Evolutionary conservation across 768 basidiomycete species (phyloP).

Genomic region (Macrolepiota fuliginosa): DNA sequence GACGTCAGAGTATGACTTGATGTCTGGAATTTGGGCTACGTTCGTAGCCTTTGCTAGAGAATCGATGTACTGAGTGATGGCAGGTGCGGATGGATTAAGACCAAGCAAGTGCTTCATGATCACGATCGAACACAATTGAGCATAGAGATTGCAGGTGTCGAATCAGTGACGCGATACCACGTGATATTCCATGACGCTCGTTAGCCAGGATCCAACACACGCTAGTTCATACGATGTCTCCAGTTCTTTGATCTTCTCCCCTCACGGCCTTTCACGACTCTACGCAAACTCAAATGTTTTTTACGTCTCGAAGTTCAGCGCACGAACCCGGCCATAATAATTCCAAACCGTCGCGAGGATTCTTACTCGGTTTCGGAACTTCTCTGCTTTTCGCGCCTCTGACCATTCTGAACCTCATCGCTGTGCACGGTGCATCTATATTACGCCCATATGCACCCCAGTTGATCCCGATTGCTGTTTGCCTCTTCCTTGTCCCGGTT

Average conservation of each 20-base stretch:
- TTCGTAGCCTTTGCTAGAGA: conserved; percentile 28
- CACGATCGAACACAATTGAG: neutral
- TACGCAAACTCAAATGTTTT: neutral
- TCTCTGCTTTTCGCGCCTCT: conserved; percentile 17
- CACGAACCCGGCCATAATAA: neutral
- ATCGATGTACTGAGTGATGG: conserved; percentile 41
- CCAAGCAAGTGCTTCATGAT: conserved; percentile 44
- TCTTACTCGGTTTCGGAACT: neutral
- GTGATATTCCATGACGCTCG: neutral
- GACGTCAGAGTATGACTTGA: conserved; percentile 79
- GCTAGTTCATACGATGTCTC: neutral
- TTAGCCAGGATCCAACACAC: neutral
- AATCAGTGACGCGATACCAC: neutral
- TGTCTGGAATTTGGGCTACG: conserved; percentile 42
- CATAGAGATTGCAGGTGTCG: neutral
- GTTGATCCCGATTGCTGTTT: conserved; percentile 65
- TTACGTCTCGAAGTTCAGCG: neutral
- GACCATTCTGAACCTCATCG: conserved; percentile 18
- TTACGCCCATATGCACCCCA: conserved; percentile 57
- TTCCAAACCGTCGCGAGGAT: neutral
- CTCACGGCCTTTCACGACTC: neutral
- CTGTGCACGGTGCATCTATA: conserved; percentile 23
- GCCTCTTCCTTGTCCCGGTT: conserved; percentile 59
- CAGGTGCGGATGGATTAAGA: conserved; percentile 43
- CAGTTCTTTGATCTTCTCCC: neutral